Evolutionary conservation across 305 asterid genomes (phyloP).

Genomic region (Plantago coronopus): DNA sequence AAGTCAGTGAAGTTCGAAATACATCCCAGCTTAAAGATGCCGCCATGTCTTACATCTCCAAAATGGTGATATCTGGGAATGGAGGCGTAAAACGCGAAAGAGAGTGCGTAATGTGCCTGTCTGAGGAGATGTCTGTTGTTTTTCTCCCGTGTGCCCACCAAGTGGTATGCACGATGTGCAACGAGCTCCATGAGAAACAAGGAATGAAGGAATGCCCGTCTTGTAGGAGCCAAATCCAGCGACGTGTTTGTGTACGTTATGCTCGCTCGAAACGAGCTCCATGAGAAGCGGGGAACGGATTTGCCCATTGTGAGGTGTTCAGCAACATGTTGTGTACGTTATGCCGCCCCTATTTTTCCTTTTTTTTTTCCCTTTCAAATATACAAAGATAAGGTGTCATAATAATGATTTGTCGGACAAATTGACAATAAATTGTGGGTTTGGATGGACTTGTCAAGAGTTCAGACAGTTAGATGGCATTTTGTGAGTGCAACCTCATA

Average conservation of each 20-base stretch:
- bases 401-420: slow-evolving; percentile 41
- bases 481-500: slow-evolving; percentile 21
- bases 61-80: slow-evolving; percentile 22
- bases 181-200: slow-evolving; percentile 89
- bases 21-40: slow-evolving; percentile 30
- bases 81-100: slow-evolving; percentile 75
- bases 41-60: slow-evolving; percentile 35
- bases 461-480: slow-evolving; percentile 29
- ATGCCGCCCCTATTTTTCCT: slow-evolving; percentile 30
- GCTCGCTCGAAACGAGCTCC: slow-evolving; percentile 73
- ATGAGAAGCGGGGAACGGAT: slow-evolving; percentile 93
- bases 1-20: slow-evolving; percentile 27
- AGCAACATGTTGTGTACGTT: slow-evolving; percentile 77
- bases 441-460: slow-evolving; percentile 24
- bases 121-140: slow-evolving; percentile 93
- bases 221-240: slow-evolving; percentile 74
- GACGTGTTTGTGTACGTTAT: slow-evolving; percentile 73
- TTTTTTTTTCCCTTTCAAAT: neutral
- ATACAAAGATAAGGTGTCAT: slow-evolving; percentile 16
- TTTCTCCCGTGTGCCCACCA: slow-evolving; percentile 96
- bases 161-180: slow-evolving; percentile 77
- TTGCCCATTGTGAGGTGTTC: slow-evolving; percentile 90
- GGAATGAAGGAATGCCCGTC: slow-evolving; percentile 98
- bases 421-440: slow-evolving; percentile 36
- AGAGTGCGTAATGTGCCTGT: slow-evolving; percentile 94